Percentiles rank a stretch among this genome's conserved stretches.
These are phyloP conservation scores for Pyrenophora tritici-repentis DNA, from an alignment of 2,329 filamentous ascomycete species.

Conservation along the genomic window DNA sequence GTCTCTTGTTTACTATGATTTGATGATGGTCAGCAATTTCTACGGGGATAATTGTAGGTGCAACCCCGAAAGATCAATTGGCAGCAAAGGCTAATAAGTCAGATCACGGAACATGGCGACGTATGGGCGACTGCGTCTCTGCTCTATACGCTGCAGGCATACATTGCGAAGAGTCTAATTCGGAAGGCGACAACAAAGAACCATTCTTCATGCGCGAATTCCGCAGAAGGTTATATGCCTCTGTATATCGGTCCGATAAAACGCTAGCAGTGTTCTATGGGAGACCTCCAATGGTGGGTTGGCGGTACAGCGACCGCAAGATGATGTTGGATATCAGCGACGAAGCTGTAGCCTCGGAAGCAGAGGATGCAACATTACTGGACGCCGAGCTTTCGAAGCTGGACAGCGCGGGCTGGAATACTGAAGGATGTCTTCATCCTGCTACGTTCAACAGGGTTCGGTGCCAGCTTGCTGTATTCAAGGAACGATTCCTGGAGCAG, in stretches of 20 bases:
- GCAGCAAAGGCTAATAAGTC: constrained; percentile 8
- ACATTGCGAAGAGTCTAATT: constrained; percentile 40
- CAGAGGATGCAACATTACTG: constrained; percentile 31
- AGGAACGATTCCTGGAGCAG: constrained; percentile 40
- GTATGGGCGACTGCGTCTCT: constrained; percentile 37
- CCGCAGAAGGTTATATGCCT: constrained; percentile 35
- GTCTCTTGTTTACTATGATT: constrained; percentile 39
- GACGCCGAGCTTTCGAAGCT: constrained; percentile 35
- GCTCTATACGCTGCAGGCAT: constrained; percentile 41
- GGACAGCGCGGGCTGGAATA: constrained; percentile 41
- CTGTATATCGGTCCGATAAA: constrained; percentile 42
- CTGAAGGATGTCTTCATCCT: constrained; percentile 31
- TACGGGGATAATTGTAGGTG: constrained; percentile 44
- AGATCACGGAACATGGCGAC: constrained; percentile 45
- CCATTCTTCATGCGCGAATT: constrained; percentile 42
- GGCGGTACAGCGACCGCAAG: constrained; percentile 40
- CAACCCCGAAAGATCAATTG: neutral
- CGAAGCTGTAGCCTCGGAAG: constrained; percentile 27
- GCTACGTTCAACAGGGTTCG: constrained; percentile 37
- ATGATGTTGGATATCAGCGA: constrained; percentile 42
- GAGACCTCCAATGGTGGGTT: constrained; percentile 43
- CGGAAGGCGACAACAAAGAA: constrained; percentile 22
- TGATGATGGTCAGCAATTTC: constrained; percentile 39
- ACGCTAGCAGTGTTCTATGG: constrained; percentile 43
- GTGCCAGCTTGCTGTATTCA: constrained; percentile 33